Evolutionary conservation across 2,329 filamentous ascomycete genomes (phyloP).

Genomic region (Tolypocladium album): DNA sequence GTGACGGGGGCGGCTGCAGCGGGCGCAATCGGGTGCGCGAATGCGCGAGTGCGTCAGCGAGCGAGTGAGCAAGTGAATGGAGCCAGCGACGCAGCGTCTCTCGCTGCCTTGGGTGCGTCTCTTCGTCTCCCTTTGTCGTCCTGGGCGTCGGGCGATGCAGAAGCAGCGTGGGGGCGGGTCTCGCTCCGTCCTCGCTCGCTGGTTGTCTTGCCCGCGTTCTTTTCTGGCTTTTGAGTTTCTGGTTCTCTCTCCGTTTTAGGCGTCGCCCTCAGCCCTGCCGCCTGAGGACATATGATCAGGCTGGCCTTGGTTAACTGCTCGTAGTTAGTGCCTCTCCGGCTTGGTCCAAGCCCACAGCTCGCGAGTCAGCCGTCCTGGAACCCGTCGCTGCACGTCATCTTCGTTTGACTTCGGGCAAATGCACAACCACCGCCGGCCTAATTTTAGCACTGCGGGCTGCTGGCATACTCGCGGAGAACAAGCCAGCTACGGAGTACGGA

Average conservation of each 20-base stretch:
- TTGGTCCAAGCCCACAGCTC: no score
- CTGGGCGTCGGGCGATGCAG: not conserved
- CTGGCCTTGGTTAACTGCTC: not conserved
- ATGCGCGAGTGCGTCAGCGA: not conserved
- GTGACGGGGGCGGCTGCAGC: not conserved
- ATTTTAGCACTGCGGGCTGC: not conserved
- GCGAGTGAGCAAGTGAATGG: not conserved
- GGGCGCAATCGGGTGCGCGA: not conserved
- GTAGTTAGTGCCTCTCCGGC: not conserved
- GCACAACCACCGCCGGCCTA: not conserved
- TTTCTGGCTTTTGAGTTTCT: not conserved
- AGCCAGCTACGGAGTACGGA: no score
- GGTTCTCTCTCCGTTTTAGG: not conserved
- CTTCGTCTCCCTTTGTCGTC: not conserved
- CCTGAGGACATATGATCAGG: not conserved
- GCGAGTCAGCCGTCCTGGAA: not conserved
- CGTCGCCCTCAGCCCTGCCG: not conserved
- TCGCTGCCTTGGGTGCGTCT: not conserved
- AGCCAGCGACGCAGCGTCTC: not conserved
- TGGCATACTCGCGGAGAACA: not conserved
- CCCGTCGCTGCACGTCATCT: not conserved
- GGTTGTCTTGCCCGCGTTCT: not conserved
- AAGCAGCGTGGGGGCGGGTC: not conserved
- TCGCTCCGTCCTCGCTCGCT: not conserved
- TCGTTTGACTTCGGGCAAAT: not conserved